Conservation (phyloP, 768 basidiomycete species). For the Cystofilobasidium macerans region DNA sequence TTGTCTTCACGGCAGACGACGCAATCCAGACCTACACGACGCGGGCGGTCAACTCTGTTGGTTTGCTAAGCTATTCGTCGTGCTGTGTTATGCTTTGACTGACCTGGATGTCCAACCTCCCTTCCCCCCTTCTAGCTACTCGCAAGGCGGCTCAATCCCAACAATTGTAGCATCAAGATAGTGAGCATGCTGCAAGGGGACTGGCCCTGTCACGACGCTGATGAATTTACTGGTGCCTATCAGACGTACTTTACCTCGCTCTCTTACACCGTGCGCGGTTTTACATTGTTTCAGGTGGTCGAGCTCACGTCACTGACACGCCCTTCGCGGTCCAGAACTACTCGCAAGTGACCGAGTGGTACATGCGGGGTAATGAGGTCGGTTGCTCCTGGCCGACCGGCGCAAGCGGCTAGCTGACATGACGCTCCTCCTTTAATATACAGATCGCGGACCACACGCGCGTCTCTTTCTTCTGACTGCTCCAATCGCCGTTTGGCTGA, state of each 20-base stretch:
- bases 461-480: constrained; percentile 31
- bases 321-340: constrained; percentile 13
- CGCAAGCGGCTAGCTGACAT: neutral
- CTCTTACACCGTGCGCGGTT: constrained; percentile 56
- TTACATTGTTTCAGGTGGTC: no score
- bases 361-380: constrained; percentile 63
- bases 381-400: neutral
- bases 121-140: neutral
- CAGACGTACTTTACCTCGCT: constrained; percentile 65
- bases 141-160: constrained; percentile 5
- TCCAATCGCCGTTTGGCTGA: neutral
- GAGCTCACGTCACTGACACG: no score
- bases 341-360: constrained; percentile 67
- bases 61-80: neutral
- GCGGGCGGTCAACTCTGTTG: constrained; percentile 53
- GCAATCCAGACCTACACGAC: constrained; percentile 67
- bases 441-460: constrained; percentile 63
- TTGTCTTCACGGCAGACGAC: constrained; percentile 55
- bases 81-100: no score
- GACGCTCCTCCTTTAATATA: neutral
- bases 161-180: constrained; percentile 46
- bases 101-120: no score
- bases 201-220: no score
- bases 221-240: no score
- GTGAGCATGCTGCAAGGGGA: no score